Base-by-base conservation (phyloP, 768 basidiomycete species). In the Termitomyces titanicus region DNA sequence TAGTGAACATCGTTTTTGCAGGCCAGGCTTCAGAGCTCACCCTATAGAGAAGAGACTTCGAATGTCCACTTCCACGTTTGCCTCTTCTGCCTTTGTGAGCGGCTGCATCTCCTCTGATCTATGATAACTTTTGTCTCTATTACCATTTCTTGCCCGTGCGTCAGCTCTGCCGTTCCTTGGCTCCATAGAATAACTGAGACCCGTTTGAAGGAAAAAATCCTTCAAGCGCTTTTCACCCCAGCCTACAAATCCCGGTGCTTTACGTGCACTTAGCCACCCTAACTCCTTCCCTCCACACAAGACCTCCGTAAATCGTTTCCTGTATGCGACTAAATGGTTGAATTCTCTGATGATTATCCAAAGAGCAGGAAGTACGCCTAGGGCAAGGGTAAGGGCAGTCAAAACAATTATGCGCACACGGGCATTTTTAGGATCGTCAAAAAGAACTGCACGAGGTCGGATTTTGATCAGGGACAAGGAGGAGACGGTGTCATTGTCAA, bases 201-300 rank as follows among this genome's bases (percentile, higher is more conserved):
- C 86, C 29, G 78, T 72, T 66, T 84, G 84, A 53, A 82, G 67
- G 22, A 92, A 71, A 62, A 82, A 84, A 59, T 86, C 83, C 68
- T 89, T 89, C 58, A 92, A 63, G 27, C 79, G 75, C 61, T 83
- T 82, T 68, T 93, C 91, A 10, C 88, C 85, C 86, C 85, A 86
- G 1, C 81, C 82, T 7, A 75, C 74, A 58, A 89, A 86, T 3
- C 87, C 88, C 17, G 84, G 85, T 3, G 88, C 87, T 22, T 74
- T 67, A 4, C 69, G 72, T 0, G 80, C 81, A 62, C 84, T 83
- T 39, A 92, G 70, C 84, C 89, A 92, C 6, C 83, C 90, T 72
- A 94, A 76, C 62, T 92, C 89, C 56, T 84, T 75, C 3, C 82
- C 82, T 57, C 80, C 81, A 63, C 91, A 89, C 49, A 79, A 80